phyloP scores from a whole-genome alignment of 257 asterid species.

The Capsicum chinense region DNA sequence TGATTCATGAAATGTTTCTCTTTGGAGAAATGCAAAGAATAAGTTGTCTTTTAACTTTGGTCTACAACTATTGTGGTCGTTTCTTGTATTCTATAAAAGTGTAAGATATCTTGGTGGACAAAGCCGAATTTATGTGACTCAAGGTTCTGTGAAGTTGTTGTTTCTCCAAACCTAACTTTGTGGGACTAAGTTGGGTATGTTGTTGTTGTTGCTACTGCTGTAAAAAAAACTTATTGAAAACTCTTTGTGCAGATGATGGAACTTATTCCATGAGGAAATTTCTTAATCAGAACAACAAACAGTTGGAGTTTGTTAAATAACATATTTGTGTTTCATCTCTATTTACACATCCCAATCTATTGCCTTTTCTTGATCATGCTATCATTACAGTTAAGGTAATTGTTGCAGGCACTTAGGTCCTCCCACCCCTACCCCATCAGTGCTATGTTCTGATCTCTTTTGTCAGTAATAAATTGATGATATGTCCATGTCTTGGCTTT shows the following conservation, averaged over 20 bases:
- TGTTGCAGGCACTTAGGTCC: slow-evolving; percentile 17
- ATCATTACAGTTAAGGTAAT: slow-evolving; percentile 92
- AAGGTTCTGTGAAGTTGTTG: too few species aligned
- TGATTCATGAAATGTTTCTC: neutral
- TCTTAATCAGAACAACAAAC: slow-evolving; percentile 84
- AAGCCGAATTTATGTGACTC: too few species aligned
- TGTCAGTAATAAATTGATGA: slow-evolving; percentile 13
- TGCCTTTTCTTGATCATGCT: slow-evolving; percentile 98
- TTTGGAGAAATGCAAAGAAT: neutral
- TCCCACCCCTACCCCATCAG: neutral
- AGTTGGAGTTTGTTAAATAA: slow-evolving; percentile 84
- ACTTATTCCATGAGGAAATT: slow-evolving; percentile 98
- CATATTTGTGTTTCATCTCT: slow-evolving; percentile 88
- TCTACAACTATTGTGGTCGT: neutral
- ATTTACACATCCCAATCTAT: slow-evolving; percentile 91
- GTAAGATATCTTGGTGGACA: too few species aligned
- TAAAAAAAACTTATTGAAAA: neutral
- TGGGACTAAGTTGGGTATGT: too few species aligned
- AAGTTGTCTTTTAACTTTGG: slow-evolving; percentile 18
- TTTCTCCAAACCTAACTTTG: too few species aligned
- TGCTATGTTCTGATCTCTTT: neutral
- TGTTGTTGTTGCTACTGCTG: too few species aligned
- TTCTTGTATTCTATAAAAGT: neutral
- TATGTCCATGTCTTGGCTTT: neutral
- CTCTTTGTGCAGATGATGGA: slow-evolving; percentile 72